Conservation (phyloP, 2,329 filamentous ascomycete species). For the Phyllosticta capitalensis region DNA sequence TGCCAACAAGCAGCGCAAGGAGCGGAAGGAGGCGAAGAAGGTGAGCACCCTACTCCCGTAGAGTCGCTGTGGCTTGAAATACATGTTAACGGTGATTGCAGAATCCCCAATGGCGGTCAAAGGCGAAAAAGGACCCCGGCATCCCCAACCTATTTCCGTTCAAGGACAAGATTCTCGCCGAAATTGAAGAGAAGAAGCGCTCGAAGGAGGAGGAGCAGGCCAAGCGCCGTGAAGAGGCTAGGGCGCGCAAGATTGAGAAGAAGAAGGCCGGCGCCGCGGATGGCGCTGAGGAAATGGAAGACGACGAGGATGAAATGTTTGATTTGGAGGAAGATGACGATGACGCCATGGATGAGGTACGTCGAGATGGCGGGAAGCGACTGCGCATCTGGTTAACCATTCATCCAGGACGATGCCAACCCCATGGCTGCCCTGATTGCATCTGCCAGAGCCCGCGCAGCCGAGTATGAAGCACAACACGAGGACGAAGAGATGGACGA, state of each 20-base stretch:
- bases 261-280: constrained; percentile 30
- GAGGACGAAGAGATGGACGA: constrained; percentile 50
- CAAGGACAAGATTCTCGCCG: constrained; percentile 88
- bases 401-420: constrained; percentile 56
- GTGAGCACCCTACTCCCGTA: constrained; percentile 23
- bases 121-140: constrained; percentile 93
- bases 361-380: constrained; percentile 2
- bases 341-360: constrained; percentile 46
- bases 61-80: background rate
- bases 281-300: constrained; percentile 44
- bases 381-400: background rate
- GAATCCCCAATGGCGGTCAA: constrained; percentile 93
- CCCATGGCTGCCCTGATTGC: constrained; percentile 88
- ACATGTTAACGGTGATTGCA: constrained; percentile 23
- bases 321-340: constrained; percentile 45
- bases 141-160: constrained; percentile 97
- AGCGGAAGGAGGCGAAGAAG: constrained; percentile 81
- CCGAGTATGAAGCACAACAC: constrained; percentile 59
- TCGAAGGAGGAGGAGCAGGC: constrained; percentile 68
- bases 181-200: constrained; percentile 82
- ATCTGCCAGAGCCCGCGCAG: constrained; percentile 69
- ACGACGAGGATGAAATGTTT: constrained; percentile 33
- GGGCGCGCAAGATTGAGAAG: constrained; percentile 31
- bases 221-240: constrained; percentile 59
- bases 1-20: constrained; percentile 81